Conservation (phyloP, 2,329 filamentous ascomycete genomes). For the Blastomyces emzantsi region DNA sequence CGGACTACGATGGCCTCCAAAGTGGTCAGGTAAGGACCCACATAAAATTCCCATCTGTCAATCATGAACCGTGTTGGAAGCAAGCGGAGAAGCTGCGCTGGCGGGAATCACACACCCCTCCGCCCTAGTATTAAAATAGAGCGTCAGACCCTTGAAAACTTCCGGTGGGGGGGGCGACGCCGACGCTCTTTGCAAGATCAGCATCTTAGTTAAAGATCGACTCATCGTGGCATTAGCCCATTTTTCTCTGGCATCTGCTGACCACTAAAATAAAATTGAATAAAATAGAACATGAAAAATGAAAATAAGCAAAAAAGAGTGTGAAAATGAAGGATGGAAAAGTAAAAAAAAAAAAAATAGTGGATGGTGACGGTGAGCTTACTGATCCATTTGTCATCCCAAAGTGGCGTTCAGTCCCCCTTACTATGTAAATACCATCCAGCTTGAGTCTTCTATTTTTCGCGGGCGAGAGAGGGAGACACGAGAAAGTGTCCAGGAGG, state of each 20-base stretch:
- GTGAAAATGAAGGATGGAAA: neutral
- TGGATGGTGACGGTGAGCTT: no score
- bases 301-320: neutral
- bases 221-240: neutral
- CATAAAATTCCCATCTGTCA: neutral
- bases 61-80: neutral
- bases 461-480: neutral
- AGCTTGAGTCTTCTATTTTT: neutral
- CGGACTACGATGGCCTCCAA: neutral
- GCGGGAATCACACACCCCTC: neutral
- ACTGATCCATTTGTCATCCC: no score
- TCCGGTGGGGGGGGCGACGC: neutral
- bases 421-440: neutral
- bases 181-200: neutral
- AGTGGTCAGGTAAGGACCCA: neutral
- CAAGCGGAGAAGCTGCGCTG: neutral
- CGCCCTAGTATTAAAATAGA: neutral
- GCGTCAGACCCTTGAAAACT: neutral
- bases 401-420: neutral
- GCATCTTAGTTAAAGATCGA: neutral
- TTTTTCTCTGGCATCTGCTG: neutral
- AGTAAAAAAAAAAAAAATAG: no score
- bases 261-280: neutral
- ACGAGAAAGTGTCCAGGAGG: neutral
- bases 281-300: neutral